Conservation (phyloP, 306 rosid genomes). For the Erythrophleum fordii region DNA sequence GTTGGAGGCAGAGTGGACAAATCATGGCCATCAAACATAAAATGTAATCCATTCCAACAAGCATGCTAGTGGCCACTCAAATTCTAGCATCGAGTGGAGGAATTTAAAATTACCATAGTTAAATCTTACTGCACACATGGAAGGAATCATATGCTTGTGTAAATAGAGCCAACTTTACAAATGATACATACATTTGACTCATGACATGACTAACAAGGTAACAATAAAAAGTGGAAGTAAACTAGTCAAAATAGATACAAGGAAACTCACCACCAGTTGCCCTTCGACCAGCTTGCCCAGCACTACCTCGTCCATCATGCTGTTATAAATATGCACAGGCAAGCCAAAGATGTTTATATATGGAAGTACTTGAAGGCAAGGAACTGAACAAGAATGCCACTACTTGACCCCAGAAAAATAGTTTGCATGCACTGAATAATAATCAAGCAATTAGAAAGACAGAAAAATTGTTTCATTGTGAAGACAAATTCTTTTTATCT, state of each 20-base stretch:
- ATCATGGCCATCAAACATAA: background rate
- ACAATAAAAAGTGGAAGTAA: background rate
- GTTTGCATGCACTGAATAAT: conserved; percentile 48
- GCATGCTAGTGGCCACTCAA: background rate
- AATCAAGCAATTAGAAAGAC: conserved; percentile 37
- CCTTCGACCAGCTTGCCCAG: conserved; percentile 59
- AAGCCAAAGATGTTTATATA: conserved; percentile 70
- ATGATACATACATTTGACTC: background rate
- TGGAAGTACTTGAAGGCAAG: conserved; percentile 53
- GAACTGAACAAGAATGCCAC: conserved; percentile 57
- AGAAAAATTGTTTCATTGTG: conserved; percentile 31
- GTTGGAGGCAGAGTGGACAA: background rate
- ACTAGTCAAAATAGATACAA: background rate
- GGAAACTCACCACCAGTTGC: conserved; percentile 63
- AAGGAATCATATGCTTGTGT: conserved; percentile 4
- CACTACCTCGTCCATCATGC: conserved; percentile 66
- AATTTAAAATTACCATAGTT: background rate
- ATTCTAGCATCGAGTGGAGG: background rate
- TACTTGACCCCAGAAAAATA: conserved; percentile 60
- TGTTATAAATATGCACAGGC: conserved; percentile 72
- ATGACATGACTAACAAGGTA: background rate
- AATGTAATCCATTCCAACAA: background rate
- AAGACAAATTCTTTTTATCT: conserved; percentile 34
- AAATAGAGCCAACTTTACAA: background rate
- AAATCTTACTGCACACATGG: background rate